These are phyloP conservation scores for Boletus coccyginus DNA, from an alignment of 768 basidiomycete species.

Conservation along the genomic window DNA sequence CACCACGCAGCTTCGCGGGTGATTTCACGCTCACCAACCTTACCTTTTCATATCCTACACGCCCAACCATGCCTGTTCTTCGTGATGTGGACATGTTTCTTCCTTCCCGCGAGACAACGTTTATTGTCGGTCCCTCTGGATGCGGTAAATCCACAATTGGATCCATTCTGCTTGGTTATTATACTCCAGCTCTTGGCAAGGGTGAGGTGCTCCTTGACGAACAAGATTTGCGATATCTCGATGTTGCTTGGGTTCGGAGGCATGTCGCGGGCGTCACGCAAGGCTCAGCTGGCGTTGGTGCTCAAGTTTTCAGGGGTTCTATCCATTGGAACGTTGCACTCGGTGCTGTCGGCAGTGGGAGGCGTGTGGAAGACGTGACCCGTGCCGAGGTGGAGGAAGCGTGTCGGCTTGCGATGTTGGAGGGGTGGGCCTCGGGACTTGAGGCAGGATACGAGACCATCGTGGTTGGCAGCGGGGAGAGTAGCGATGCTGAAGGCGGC, in stretches of 20 bases:
- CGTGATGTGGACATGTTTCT: constrained; percentile 61
- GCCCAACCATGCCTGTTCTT: constrained; percentile 60
- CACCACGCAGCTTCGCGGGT: constrained; percentile 61
- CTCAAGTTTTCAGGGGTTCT: constrained; percentile 64
- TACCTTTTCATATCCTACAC: constrained; percentile 71
- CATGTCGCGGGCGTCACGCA: constrained; percentile 80
- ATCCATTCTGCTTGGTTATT: constrained; percentile 67
- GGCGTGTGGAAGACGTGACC: constrained; percentile 49
- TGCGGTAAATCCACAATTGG: constrained; percentile 76
- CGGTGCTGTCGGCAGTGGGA: constrained; percentile 52
- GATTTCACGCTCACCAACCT: constrained; percentile 63
- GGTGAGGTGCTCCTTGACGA: constrained; percentile 81
- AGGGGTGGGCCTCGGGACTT: constrained; percentile 83
- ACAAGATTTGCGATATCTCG: constrained; percentile 72
- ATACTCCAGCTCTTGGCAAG: constrained; percentile 47
- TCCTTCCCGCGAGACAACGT: constrained; percentile 70
- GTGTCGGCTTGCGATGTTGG: constrained; percentile 79
- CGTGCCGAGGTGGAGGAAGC: constrained; percentile 75
- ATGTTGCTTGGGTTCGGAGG: constrained; percentile 60
- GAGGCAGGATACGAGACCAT: constrained; percentile 86
- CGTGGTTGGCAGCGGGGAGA: constrained; percentile 48
- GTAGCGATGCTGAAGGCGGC: constrained; percentile 43
- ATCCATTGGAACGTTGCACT: constrained; percentile 88
- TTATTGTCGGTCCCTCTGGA: constrained; percentile 77
- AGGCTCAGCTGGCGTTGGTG: constrained; percentile 50